Base-by-base conservation (phyloP, 192 early-diverging fungal genomes). In the Geosiphon pyriformis region DNA sequence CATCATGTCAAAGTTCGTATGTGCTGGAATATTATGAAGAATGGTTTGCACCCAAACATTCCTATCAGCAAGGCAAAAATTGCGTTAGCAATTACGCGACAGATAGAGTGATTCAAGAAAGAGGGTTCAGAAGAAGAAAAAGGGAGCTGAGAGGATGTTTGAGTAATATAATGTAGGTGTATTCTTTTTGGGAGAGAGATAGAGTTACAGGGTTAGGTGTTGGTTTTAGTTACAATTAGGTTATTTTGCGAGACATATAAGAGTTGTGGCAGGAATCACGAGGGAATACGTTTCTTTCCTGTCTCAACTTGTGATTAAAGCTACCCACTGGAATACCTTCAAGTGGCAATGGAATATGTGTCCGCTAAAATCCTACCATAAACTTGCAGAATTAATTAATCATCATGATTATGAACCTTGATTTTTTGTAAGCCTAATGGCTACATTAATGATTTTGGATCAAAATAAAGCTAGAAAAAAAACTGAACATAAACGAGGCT, bases 91-190 rank as follows among this genome's bases (percentile, higher is more conserved):
- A 54, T 65, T 20, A 65, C 51, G 20, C n/a, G 63, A 54, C 51
- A 65, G 32, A 30, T 65, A 35, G 51, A 65, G 23, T 65, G 63
- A 22, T 1, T 65, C 53, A 65, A 53, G 23, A 54, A 53, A 22
- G 8, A 52, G 17, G 51, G 63, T 34, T 54, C 63, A 54, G 61
- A 50, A 62, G 47, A 62, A 50, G 61, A 62, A 62, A 62, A 62
- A 62, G 27, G 47, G 49, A 62, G 29, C 61, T 62, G 18, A 62
- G 3, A 62, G 60, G n/a, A 62, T 62, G 47, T 62, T 62, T 7
- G 15, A 31, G 47, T 27, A 62, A 62, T 50, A 49, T 62, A 62
- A 62, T 8, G 47, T 49, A 27, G 46, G 47, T 62, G 46, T 4
- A 1, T 62, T 62, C 49, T 62, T 62, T 20, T 4, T 1, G 27